phyloP scores from a whole-genome alignment of 192 early-diverging fungal species.

The Backusella macrospora region DNA sequence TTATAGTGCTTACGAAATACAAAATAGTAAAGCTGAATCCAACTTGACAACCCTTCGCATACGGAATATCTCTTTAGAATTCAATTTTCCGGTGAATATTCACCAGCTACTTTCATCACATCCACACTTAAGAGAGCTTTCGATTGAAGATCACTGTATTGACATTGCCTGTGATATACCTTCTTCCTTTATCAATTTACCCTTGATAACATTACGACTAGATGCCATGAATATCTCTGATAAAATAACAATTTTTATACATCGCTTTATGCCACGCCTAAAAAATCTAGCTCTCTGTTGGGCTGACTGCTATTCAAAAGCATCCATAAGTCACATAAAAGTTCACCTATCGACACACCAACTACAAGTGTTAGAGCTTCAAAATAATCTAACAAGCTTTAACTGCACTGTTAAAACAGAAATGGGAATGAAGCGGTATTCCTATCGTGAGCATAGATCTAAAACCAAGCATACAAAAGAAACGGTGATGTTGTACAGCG shows the following conservation, averaged over 20 bases:
- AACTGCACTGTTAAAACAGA: background rate
- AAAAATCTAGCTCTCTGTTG: background rate
- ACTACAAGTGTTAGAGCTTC: background rate
- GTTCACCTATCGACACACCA: background rate
- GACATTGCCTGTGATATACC: background rate
- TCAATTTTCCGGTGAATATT: background rate
- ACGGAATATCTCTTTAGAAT: background rate
- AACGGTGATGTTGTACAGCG: background rate
- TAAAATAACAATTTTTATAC: background rate
- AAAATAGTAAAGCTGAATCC: background rate
- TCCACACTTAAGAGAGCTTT: background rate
- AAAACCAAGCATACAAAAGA: background rate
- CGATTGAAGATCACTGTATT: background rate
- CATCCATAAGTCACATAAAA: background rate
- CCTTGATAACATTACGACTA: background rate
- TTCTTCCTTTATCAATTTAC: background rate
- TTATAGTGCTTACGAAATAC: background rate
- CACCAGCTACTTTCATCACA: background rate
- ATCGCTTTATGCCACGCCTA: background rate
- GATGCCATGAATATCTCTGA: background rate
- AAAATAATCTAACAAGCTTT: background rate
- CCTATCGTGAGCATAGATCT: background rate
- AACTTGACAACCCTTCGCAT: background rate
- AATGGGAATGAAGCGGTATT: background rate
- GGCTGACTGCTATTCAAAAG: background rate